Base-by-base conservation (phyloP, 192 early-diverging fungal genomes). In the Backusella sp. region DNA sequence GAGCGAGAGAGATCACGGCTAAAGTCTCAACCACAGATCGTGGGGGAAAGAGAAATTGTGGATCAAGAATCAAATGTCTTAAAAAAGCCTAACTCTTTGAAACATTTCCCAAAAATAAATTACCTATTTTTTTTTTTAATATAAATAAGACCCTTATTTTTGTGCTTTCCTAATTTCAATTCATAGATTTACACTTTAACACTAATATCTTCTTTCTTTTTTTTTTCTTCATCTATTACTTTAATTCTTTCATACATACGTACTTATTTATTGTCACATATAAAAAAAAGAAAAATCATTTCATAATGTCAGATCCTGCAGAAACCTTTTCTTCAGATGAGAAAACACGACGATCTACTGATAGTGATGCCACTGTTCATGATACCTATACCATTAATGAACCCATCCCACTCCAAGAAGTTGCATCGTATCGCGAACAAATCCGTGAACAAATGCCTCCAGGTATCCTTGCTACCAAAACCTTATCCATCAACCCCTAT, bases 381-480 rank as follows among this genome's bases (percentile, higher is more conserved):
- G 72, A 73, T 37, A 39, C 37, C 21, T 73, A 41, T 23, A 56
- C 72, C 2, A 56, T 73, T 17, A 73, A 66, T 30, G 36, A 73
- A 32, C 70, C 70, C 17, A 71, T 26, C 30, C 70, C 70, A 19
- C 70, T 71, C 42, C 70, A 71, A 23, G 70, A 71, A 49, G 28
- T 71, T 23, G 39, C 70, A 49, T 71, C 70, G 1, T 71, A 71
- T 67, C 41, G 39, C 21, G 73, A 75, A 49, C 62, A 75, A 32
- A 67, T 75, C 23, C 66, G 53, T 26, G 62, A 75, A 1, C 62
- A 65, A n/a, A n/a, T 75, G 28, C 73, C 73, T 46, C 62, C 73
- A n/a, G 73, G 73, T 49, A 66, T 75, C 4, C 34, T 75, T 21
- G 15, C 68, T n/a, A 76, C 75, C 11, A 67, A 49, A 59, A 65